Percentiles rank a stretch among this genome's conserved stretches.
Evolutionary conservation across 2,329 filamentous ascomycete species (phyloP).

Genomic region (Neophaeococcomyces mojaviensis): DNA sequence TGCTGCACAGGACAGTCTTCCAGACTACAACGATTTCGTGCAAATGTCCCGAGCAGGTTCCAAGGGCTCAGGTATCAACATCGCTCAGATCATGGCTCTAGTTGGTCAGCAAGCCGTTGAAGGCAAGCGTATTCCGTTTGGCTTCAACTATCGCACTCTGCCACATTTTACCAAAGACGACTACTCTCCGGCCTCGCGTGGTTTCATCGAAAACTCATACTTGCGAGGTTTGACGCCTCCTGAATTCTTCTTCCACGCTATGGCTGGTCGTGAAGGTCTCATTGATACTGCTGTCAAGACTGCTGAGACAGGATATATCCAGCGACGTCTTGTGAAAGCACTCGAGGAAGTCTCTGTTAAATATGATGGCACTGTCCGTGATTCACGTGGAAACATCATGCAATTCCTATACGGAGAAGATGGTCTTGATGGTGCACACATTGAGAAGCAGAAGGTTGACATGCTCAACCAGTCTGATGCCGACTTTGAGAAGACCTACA

Average conservation of each 20-base stretch:
- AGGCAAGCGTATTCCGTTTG: slow-evolving; percentile 97
- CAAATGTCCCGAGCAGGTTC: slow-evolving; percentile 95
- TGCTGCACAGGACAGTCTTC: slow-evolving; percentile 81
- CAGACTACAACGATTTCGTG: slow-evolving; percentile 92
- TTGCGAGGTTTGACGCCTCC: slow-evolving; percentile 88
- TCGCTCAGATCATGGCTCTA: slow-evolving; percentile 97
- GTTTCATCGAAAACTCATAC: slow-evolving; percentile 98
- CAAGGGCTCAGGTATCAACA: slow-evolving; percentile 98
- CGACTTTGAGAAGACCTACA: slow-evolving; percentile 73
- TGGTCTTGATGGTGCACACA: slow-evolving; percentile 84
- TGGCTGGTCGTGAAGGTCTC: slow-evolving; percentile 99
- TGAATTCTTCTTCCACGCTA: slow-evolving; percentile 99
- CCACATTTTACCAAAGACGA: slow-evolving; percentile 99
- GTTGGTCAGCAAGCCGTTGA: slow-evolving; percentile 98
- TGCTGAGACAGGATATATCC: slow-evolving; percentile 97
- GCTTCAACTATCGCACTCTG: slow-evolving; percentile 95
- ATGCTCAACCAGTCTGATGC: slow-evolving; percentile 71
- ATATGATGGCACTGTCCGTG: slow-evolving; percentile 94
- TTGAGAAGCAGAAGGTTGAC: slow-evolving; percentile 87
- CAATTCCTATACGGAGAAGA: slow-evolving; percentile 98
- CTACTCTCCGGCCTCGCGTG: slow-evolving; percentile 92
- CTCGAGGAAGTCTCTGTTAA: slow-evolving; percentile 96
- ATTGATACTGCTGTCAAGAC: slow-evolving; percentile 99
- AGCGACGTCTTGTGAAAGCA: slow-evolving; percentile 95
- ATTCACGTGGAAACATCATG: slow-evolving; percentile 91